Percentiles rank a stretch among this genome's conserved stretches.
These are phyloP conservation scores for Taphrina pruni DNA, from an alignment of 1,139 yeast species.

Conservation along the genomic window DNA sequence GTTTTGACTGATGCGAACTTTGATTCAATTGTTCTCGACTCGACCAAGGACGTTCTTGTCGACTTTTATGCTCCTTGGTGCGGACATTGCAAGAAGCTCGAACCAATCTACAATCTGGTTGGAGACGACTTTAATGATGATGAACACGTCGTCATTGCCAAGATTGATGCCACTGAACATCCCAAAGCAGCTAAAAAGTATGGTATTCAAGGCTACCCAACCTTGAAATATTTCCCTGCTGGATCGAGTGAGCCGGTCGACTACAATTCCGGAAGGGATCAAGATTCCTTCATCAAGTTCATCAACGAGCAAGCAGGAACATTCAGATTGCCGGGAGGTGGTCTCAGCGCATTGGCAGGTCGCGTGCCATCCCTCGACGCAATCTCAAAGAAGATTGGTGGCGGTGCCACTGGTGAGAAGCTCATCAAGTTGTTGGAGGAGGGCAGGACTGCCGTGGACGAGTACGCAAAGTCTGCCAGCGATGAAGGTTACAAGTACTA, in stretches of 20 bases:
- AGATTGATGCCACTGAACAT: constrained; percentile 72
- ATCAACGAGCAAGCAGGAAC: constrained; percentile 62
- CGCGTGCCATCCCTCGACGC: constrained; percentile 57
- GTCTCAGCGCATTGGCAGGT: constrained; percentile 63
- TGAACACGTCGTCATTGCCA: constrained; percentile 51
- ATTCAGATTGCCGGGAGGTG: constrained; percentile 63
- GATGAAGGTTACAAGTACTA: constrained; percentile 39
- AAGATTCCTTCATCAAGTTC: constrained; percentile 58
- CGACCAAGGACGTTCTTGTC: constrained; percentile 55
- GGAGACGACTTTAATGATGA: constrained; percentile 61
- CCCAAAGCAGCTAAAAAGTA: constrained; percentile 62
- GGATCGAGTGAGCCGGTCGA: constrained; percentile 53
- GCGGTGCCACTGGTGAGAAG: constrained; percentile 46
- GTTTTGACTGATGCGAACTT: constrained; percentile 57
- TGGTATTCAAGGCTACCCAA: constrained; percentile 69
- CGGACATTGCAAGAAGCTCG: constrained; percentile 71
- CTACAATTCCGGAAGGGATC: constrained; percentile 58
- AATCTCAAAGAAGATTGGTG: constrained; percentile 36
- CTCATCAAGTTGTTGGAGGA: constrained; percentile 47
- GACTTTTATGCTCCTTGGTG: constrained; percentile 56
- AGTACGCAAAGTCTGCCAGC: constrained; percentile 38
- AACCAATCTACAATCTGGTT: constrained; percentile 68
- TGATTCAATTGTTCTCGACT: constrained; percentile 60
- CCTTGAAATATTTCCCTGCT: constrained; percentile 58
- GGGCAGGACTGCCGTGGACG: constrained; percentile 49